A percentile compares a stretch with the other conserved stretches of the same genome.
These are phyloP conservation scores for Pecoramyces ruminantium DNA, from an alignment of 192 early-diverging fungal species.

Conservation along the genomic window DNA sequence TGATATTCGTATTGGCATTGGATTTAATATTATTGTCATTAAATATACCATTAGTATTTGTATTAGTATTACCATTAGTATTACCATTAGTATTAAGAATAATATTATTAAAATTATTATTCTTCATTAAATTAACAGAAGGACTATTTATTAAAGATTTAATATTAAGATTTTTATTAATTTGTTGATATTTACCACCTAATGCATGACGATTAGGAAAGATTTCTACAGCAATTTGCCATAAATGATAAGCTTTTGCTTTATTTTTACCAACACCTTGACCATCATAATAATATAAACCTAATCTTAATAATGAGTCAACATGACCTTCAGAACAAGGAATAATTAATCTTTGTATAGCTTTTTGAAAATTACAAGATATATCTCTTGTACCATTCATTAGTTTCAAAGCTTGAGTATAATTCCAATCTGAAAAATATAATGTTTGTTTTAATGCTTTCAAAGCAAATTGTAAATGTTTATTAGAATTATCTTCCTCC, in stretches of 20 bases:
- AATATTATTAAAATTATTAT: too few relatives aligned
- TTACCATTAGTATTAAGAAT: too few relatives aligned
- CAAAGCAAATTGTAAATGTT: background rate
- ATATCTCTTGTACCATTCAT: background rate
- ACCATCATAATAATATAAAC: background rate
- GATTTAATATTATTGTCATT: too few relatives aligned
- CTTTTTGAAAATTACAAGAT: background rate
- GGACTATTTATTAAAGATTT: background rate
- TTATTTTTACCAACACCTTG: background rate
- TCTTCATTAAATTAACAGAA: background rate
- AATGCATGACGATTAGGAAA: background rate
- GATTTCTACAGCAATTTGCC: background rate
- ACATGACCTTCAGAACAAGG: background rate
- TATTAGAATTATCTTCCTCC: background rate
- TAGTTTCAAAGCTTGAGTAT: background rate
- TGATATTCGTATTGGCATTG: too few relatives aligned
- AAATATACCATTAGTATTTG: too few relatives aligned
- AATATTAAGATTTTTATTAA: background rate
- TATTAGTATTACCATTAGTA: too few relatives aligned
- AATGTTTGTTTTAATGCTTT: background rate
- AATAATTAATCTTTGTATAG: background rate
- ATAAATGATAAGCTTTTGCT: background rate
- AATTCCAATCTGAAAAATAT: background rate
- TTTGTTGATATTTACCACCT: background rate
- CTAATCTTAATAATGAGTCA: background rate